Evolutionary conservation across 2,329 filamentous ascomycete species (phyloP).

Genomic region (Colletotrichum ledebouriae): DNA sequence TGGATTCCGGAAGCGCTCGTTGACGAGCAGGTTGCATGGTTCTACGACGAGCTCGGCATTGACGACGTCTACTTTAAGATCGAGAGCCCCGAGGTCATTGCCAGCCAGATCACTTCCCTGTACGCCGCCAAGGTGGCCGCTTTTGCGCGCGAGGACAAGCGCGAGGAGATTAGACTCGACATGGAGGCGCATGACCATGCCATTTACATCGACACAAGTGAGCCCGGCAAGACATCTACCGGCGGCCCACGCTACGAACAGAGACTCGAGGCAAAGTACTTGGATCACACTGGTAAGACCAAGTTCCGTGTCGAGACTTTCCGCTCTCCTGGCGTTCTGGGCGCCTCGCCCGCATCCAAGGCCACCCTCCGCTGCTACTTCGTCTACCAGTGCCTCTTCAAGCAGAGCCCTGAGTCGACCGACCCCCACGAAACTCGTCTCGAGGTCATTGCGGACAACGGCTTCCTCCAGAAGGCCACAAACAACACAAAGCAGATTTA

Average conservation of each 20-base stretch:
- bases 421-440: slow-evolving; percentile 85
- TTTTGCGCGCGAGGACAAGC: slow-evolving; percentile 92
- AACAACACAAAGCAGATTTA: slow-evolving; percentile 96
- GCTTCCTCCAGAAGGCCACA: slow-evolving; percentile 96
- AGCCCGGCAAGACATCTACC: slow-evolving; percentile 82
- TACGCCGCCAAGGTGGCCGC: slow-evolving; percentile 98
- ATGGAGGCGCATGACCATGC: slow-evolving; percentile 96
- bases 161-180: slow-evolving; percentile 92
- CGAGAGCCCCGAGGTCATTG: slow-evolving; percentile 87
- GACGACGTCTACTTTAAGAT: slow-evolving; percentile 99
- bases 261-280: slow-evolving; percentile 93
- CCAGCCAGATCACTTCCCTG: slow-evolving; percentile 93
- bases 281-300: slow-evolving; percentile 80
- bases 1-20: slow-evolving; percentile 90
- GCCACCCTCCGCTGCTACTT: slow-evolving; percentile 97
- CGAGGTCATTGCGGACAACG: slow-evolving; percentile 91
- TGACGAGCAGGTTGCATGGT: slow-evolving; percentile 91
- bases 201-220: slow-evolving; percentile 98
- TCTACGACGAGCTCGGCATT: slow-evolving; percentile 97
- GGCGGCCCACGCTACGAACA: slow-evolving; percentile 92
- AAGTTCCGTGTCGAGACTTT: slow-evolving; percentile 98
- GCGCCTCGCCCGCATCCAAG: slow-evolving; percentile 74
- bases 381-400: slow-evolving; percentile 96
- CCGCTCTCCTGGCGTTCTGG: slow-evolving; percentile 87
- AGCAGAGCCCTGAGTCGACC: slow-evolving; percentile 78